Evolutionary conservation across 805 yeast species (phyloP), one percentile per base, ranked within the genome.

Genomic region (Zygoascus flipseniorum): DNA sequence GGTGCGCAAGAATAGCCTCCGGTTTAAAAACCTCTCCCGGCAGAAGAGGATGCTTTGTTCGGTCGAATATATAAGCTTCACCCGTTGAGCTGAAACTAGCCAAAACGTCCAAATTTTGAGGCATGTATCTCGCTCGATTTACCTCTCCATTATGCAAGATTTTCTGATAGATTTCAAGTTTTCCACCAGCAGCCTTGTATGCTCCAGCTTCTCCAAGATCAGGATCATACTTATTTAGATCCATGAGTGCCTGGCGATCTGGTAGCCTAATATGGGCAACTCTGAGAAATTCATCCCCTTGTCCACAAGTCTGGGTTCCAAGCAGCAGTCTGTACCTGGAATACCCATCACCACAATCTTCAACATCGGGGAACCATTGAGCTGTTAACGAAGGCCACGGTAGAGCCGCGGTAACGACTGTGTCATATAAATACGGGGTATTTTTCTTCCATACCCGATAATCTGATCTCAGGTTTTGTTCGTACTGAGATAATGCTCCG

Each of bases 81-180:
- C 97, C 97, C 32, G 70, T 65, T 43, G 84, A 80, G 44, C 86
- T 80, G 9, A 82, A 79, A 18, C 89, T 78, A 1, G 90, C 88
- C 5, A 90, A 74, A 5, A 90, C 63, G 62, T 89, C 93, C 1
- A 93, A 93, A 62, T 90, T 90, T 59, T 85, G 92, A 0, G 96
- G 95, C 82, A 86, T 79, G 61, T 78, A 80, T 39, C 84, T 74
- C 0, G 86, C 82, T 56, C 79, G 77, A 64, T 88, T 87, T 53
- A 89, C 83, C 58, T 85, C 93, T 1, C 87, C 89, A 1, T 71
- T 66, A 59, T 82, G 89, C 35, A 78, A 74, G n/a, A 86, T 81
- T 46, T 77, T 76, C 67, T 86, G 95, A 4, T 74, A 56, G 32
- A 75, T 65, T 43, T 66, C 65, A 18, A 78, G 65, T 51, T 75